phyloP scores from a whole-genome alignment of 768 basidiomycete species.

The Boletus insuetus region DNA sequence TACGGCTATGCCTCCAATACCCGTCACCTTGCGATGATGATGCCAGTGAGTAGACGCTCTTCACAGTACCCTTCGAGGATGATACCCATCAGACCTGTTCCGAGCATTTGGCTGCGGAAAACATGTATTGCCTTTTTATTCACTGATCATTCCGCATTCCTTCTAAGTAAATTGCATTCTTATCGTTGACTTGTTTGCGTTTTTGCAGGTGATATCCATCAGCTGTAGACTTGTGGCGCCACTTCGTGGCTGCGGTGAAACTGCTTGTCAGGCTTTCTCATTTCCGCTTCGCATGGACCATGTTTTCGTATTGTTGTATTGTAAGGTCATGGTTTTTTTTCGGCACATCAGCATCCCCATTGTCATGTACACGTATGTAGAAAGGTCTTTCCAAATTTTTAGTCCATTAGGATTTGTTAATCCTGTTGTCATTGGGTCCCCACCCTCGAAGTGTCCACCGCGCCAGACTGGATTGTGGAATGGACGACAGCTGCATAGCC shows the following conservation, averaged over 20 bases:
- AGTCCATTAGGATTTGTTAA: not conserved
- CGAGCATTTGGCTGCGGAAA: slow-evolving; percentile 58
- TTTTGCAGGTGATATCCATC: slow-evolving; percentile 6
- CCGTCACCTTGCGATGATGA: slow-evolving; percentile 21
- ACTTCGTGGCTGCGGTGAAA: not conserved
- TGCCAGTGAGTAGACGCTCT: slow-evolving; percentile 23
- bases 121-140: slow-evolving; percentile 60
- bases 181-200: slow-evolving; percentile 1
- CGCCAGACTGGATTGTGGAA: too few species aligned
- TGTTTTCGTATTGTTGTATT: slow-evolving; percentile 11
- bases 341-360: not conserved
- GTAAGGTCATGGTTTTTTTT: not conserved
- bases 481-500: slow-evolving; percentile 5
- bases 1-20: slow-evolving; percentile 57
- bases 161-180: slow-evolving; percentile 1
- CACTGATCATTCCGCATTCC: slow-evolving; percentile 21
- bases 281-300: slow-evolving; percentile 11
- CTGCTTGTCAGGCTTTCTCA: not conserved
- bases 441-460: too few species aligned
- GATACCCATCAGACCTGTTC: slow-evolving; percentile 81
- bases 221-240: not conserved
- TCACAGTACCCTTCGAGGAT: slow-evolving; percentile 38
- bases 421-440: too few species aligned
- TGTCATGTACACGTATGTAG: slow-evolving; percentile 16
- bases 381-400: not conserved